Evolutionary conservation across 2,329 filamentous ascomycete species (phyloP).

Genomic region (Cladophialophora exuberans): DNA sequence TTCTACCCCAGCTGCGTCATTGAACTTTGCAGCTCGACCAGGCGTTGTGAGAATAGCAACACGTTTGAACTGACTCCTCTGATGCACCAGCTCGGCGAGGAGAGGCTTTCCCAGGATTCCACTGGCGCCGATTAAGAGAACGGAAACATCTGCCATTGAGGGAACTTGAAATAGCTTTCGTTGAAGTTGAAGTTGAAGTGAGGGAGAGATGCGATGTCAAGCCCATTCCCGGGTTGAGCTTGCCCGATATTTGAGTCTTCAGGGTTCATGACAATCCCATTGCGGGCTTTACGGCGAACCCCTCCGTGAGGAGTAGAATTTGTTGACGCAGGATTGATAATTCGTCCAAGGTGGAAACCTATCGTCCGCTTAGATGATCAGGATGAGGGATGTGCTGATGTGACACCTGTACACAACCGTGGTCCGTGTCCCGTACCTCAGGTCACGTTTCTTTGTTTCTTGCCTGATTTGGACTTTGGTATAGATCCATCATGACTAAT

Average conservation of each 20-base stretch:
- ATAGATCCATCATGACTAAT: not conserved
- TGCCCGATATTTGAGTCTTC: not conserved
- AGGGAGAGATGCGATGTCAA: not conserved
- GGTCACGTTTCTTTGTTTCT: slow-evolving; percentile 21
- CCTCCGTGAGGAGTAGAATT: not conserved
- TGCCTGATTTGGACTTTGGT: slow-evolving; percentile 11
- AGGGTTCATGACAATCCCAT: not conserved
- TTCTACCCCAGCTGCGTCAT: slow-evolving; percentile 4
- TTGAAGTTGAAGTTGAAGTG: not conserved
- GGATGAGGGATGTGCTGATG: too few relatives aligned
- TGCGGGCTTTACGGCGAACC: not conserved
- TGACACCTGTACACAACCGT: too few relatives aligned
- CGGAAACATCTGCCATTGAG: slow-evolving; percentile 7
- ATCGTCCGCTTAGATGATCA: not conserved
- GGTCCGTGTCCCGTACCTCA: not conserved
- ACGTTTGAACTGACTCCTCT: slow-evolving; percentile 13
- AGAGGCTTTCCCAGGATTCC: slow-evolving; percentile 16
- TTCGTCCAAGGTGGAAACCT: not conserved
- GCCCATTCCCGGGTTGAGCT: not conserved
- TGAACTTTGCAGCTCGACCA: slow-evolving; percentile 14
- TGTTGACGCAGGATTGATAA: not conserved
- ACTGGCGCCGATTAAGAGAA: slow-evolving; percentile 16
- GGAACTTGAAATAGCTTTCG: not conserved
- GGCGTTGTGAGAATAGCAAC: slow-evolving; percentile 15
- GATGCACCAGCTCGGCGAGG: slow-evolving; percentile 11